Base-by-base conservation (phyloP, 2,329 filamentous ascomycete genomes). In the Cladosporium colombiae region DNA sequence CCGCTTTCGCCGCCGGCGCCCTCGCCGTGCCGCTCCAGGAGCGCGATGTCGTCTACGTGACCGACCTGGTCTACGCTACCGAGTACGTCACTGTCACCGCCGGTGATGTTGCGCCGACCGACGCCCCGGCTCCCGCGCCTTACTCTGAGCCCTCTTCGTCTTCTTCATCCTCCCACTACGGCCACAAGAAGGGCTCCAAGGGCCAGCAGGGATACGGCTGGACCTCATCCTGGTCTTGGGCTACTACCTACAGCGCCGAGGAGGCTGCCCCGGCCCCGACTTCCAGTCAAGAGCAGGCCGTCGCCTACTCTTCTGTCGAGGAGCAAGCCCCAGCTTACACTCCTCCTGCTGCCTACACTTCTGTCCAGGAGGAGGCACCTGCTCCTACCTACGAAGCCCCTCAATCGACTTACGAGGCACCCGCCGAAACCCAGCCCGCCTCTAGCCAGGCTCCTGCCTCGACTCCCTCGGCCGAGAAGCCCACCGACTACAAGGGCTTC, bases 1-100 rank as follows among this genome's bases (percentile, higher is more conserved):
- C 75, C 44, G 76, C 76, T 65, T 72, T 80, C 62, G 77, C 73
- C 64, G 76, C 73, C 64, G 71, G 72, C 65, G 76, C 73, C 55
- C 65, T 79, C 58, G 76, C 77, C 65, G 70, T 74, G 33, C 78
- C 78, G 10, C 70, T 70, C 57, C 66, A 71, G 37, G 69, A 74
- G 65, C 71, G 70, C 61, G 72, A 71, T 53, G 67, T 74, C 50
- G 71, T 72, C 46, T 70, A 67, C 63, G 68, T 75, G 37, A 65
- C 71, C 60, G 73, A 77, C 27, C 64, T 75, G 44, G 71, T 72
- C 61, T 75, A 74, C 66, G 72, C 70, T 62, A 77, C 75, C 64
- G 65, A 76, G 53, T 64, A 75, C 62, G 74, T 78, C 65, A 78
- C 76, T 64, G 73, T 76, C 66, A 76, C 74, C 55, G 72, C 69